Percentiles rank a stretch among this genome's conserved stretches.
These are phyloP conservation scores for Paramyrothecium sp. DNA, from an alignment of 2,329 filamentous ascomycete species.

Conservation along the genomic window DNA sequence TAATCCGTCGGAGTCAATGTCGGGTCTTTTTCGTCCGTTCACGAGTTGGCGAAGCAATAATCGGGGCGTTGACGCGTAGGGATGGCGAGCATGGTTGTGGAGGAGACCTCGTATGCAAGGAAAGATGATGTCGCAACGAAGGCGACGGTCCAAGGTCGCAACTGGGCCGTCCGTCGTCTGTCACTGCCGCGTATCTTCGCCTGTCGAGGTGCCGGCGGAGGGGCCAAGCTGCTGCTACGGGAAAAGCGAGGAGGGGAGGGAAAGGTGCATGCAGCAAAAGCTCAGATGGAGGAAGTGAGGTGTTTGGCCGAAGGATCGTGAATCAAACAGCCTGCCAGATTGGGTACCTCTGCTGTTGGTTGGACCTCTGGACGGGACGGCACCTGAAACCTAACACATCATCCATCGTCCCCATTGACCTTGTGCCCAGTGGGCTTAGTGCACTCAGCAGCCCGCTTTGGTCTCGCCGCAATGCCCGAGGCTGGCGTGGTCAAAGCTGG, in stretches of 20 bases:
- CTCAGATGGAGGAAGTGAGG: background rate
- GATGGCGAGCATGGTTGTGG: conserved; percentile 12
- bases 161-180: background rate
- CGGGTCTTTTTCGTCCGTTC: conserved; percentile 14
- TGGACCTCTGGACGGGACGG: background rate
- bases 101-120: conserved; percentile 28
- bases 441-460: too few relatives aligned
- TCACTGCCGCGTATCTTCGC: background rate
- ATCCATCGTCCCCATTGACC: background rate
- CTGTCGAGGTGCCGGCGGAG: too few relatives aligned
- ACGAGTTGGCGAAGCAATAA: conserved; percentile 28
- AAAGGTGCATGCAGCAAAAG: background rate
- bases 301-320: background rate
- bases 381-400: background rate
- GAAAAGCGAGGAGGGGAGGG: too few relatives aligned
- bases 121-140: background rate
- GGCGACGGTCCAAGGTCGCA: background rate
- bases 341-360: background rate
- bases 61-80: conserved; percentile 17
- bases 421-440: too few relatives aligned
- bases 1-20: background rate
- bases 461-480: too few relatives aligned
- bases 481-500: too few relatives aligned
- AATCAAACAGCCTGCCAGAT: background rate
- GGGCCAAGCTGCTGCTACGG: too few relatives aligned